Percentiles rank a stretch among this genome's conserved stretches.
phyloP scores from a whole-genome alignment of 805 yeast genomes.

The Yarrowia osloensis region DNA sequence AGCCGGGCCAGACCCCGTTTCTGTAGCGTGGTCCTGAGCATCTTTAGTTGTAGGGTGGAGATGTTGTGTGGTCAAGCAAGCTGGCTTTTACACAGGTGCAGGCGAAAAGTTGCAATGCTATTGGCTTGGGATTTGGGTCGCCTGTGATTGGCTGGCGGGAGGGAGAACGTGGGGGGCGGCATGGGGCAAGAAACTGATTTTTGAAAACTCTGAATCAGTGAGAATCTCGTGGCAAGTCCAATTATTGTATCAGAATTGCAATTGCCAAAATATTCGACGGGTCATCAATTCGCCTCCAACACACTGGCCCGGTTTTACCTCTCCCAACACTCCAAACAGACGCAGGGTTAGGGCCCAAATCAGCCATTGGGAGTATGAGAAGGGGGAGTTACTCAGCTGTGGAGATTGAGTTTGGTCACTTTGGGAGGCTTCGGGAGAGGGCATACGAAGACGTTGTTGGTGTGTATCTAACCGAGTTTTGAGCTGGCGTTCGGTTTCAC shows the following conservation, averaged over 20 bases:
- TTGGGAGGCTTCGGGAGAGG: neutral
- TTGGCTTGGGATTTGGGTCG: constrained; percentile 17
- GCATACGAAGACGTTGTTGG: neutral
- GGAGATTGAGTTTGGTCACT: neutral
- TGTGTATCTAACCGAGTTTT: neutral
- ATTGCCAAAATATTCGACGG: neutral
- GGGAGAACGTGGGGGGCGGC: too few species aligned
- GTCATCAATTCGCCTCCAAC: neutral
- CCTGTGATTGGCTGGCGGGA: constrained; percentile 5
- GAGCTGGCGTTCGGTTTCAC: too few species aligned
- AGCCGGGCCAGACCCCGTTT: constrained; percentile 28
- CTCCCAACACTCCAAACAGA: neutral
- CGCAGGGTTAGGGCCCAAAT: neutral
- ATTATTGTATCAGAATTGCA: neutral
- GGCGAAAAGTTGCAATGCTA: constrained; percentile 28
- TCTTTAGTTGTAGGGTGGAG: constrained; percentile 1
- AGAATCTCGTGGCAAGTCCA: neutral
- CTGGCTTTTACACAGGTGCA: neutral
- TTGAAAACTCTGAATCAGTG: neutral
- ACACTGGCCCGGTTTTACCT: neutral
- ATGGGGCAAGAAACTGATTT: too few species aligned
- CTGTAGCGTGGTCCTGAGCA: constrained; percentile 31
- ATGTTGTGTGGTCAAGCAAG: constrained; percentile 14
- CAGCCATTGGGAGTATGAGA: constrained; percentile 7
- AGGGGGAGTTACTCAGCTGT: constrained; percentile 5